Percentiles rank a stretch among this genome's conserved stretches.
Evolutionary conservation across 2,329 filamentous ascomycete species (phyloP).

Genomic region (Colletotrichum incanum): DNA sequence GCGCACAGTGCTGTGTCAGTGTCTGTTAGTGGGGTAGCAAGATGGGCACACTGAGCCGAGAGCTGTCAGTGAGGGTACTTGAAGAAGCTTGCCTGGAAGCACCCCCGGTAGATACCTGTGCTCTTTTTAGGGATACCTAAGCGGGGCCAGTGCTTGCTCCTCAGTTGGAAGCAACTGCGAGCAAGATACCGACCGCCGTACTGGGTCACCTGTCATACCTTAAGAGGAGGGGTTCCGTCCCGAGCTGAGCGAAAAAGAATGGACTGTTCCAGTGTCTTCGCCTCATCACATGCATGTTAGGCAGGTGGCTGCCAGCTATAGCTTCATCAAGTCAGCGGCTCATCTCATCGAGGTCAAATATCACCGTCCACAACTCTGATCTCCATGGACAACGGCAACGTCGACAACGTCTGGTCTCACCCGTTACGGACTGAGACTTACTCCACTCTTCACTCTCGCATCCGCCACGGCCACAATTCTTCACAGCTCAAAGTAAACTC

Average conservation of each 20-base stretch:
- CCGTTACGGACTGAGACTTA: neutral
- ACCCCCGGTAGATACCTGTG: neutral
- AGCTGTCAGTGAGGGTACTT: too few relatives aligned
- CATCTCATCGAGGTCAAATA: neutral
- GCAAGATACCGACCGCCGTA: neutral
- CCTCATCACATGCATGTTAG: too few relatives aligned
- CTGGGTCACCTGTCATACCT: neutral
- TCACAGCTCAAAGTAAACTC: neutral
- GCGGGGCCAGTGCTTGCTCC: neutral
- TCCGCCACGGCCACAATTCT: neutral
- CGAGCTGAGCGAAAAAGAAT: neutral
- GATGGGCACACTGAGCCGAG: neutral
- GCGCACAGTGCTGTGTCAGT: slow-evolving; percentile 3
- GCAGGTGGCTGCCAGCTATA: too few relatives aligned
- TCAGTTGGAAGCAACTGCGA: neutral
- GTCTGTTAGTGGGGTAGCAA: neutral
- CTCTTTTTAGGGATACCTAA: neutral
- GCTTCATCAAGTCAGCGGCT: neutral
- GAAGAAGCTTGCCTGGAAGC: too few relatives aligned
- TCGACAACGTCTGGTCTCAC: too few relatives aligned
- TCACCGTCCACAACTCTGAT: neutral
- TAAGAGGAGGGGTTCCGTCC: neutral
- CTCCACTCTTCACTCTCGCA: neutral
- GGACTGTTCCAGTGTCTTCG: neutral
- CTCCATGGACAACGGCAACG: neutral